Percentiles rank a stretch among this genome's conserved stretches.
phyloP scores from a whole-genome alignment of 2,329 filamentous ascomycete genomes.

The Cucurbitaria berberidis region DNA sequence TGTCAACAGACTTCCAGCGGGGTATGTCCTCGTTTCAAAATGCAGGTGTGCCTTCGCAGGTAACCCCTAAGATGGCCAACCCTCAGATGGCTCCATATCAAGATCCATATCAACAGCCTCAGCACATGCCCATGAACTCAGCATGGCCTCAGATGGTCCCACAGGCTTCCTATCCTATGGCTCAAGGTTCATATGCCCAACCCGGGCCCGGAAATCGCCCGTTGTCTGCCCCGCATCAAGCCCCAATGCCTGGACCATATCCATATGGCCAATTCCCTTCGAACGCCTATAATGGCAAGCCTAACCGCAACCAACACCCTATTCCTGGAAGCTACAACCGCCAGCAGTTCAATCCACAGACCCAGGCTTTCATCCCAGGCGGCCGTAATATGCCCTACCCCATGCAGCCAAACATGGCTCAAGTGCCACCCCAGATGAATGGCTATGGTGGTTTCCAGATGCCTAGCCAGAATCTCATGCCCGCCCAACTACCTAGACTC shows the following conservation, averaged over 20 bases:
- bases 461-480: constrained; percentile 25
- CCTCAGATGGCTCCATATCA: constrained; percentile 43
- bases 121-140: constrained; percentile 36
- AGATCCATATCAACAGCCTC: constrained; percentile 41
- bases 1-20: constrained; percentile 54
- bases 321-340: constrained; percentile 84
- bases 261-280: constrained; percentile 79
- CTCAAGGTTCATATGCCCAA: constrained; percentile 33
- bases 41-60: constrained; percentile 40
- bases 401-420: constrained; percentile 41
- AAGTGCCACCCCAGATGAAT: constrained; percentile 42
- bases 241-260: constrained; percentile 60
- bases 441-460: constrained; percentile 37
- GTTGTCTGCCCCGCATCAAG: constrained; percentile 45
- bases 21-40: constrained; percentile 54
- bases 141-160: constrained; percentile 43
- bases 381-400: constrained; percentile 48
- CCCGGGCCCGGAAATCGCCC: constrained; percentile 39
- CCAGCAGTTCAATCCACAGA: constrained; percentile 92
- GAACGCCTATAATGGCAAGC: constrained; percentile 61
- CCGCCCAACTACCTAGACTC: constrained; percentile 35
- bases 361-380: constrained; percentile 84
- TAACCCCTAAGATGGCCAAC: constrained; percentile 48
- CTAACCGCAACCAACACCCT: constrained; percentile 79
- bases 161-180: constrained; percentile 36